These are phyloP conservation scores for Marasmius tenuissimus DNA, from an alignment of 1,284 basidiomycete genomes.

Conservation along the genomic window DNA sequence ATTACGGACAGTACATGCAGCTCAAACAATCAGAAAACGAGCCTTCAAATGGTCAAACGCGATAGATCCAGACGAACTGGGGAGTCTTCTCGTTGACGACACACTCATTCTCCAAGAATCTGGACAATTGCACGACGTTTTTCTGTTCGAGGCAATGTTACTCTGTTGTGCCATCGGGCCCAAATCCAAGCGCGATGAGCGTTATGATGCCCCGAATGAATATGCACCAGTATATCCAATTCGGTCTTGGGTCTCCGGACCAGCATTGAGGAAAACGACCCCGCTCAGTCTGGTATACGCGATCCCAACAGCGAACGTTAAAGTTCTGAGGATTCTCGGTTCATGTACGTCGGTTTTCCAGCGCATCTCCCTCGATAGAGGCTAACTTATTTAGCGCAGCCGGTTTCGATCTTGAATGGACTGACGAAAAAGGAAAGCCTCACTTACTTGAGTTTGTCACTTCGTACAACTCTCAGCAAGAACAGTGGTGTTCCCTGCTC, in stretches of 20 bases:
- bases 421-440: conserved; percentile 17
- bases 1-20: conserved; percentile 30
- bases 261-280: conserved; percentile 26
- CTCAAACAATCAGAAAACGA: conserved; percentile 24
- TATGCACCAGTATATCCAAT: conserved; percentile 27
- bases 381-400: conserved; percentile 14
- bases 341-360: conserved; percentile 19
- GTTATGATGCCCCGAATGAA: conserved; percentile 9
- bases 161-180: conserved; percentile 29
- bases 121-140: conserved; percentile 26
- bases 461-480: conserved; percentile 27
- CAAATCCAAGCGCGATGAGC: conserved; percentile 1
- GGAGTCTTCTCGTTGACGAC: conserved; percentile 33
- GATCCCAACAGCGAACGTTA: conserved; percentile 27
- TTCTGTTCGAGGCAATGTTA: conserved; percentile 34
- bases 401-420: conserved; percentile 32
- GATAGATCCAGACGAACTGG: conserved; percentile 28
- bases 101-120: conserved; percentile 23
- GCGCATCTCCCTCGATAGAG: neutral
- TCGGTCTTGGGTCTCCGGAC: conserved; percentile 35
- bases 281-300: conserved; percentile 29
- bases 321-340: conserved; percentile 27
- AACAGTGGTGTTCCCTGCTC: conserved; percentile 33
- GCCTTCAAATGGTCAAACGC: conserved; percentile 23
- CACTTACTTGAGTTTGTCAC: conserved; percentile 26